These are phyloP conservation scores for Astragalus membranaceus DNA, from an alignment of 306 rosid species.

Conservation along the genomic window DNA sequence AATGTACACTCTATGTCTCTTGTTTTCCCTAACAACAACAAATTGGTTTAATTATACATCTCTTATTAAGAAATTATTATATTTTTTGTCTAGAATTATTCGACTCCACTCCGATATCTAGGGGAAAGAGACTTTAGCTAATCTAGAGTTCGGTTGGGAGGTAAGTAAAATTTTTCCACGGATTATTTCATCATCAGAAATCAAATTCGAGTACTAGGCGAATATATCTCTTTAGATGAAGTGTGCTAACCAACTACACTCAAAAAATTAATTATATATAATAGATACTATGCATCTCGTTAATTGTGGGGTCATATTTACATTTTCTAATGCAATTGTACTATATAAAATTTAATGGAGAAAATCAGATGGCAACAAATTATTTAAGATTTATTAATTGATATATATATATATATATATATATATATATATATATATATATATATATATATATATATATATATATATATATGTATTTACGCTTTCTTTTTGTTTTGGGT, in stretches of 20 bases:
- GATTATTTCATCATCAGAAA: too few species aligned
- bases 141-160: too few species aligned
- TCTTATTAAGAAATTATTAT: too few species aligned
- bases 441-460: neutral
- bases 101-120: too few species aligned
- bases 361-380: neutral
- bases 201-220: too few species aligned
- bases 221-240: too few species aligned
- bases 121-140: too few species aligned
- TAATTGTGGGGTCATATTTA: constrained; percentile 14
- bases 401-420: neutral
- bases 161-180: too few species aligned
- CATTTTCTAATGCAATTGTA: constrained; percentile 5
- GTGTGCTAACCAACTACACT: too few species aligned
- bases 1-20: neutral
- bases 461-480: neutral
- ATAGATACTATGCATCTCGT: constrained; percentile 5
- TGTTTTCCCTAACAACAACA: neutral
- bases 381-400: neutral
- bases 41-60: neutral
- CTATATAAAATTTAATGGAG: neutral
- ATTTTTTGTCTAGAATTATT: too few species aligned
- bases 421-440: neutral
- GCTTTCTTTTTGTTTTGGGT: neutral
- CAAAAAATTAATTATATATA: neutral